phyloP scores from a whole-genome alignment of 1,139 yeast species.

The Debaryomyces singareniensis region DNA sequence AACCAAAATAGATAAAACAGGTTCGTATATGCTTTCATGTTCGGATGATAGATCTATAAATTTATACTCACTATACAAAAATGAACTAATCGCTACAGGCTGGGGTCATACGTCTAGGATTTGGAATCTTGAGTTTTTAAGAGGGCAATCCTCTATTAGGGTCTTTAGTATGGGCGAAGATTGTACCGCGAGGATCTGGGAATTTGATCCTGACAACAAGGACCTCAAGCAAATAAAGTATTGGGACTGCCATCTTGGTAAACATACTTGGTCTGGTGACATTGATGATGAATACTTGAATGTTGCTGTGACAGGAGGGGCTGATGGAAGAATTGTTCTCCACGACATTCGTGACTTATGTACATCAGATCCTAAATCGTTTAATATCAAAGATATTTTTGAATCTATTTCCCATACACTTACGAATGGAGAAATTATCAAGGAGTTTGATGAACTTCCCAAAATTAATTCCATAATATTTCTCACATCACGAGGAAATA shows the following conservation, averaged over 20 bases:
- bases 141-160: slow-evolving; percentile 27
- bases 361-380: slow-evolving; percentile 11
- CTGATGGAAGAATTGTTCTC: slow-evolving; percentile 73
- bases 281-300: slow-evolving; percentile 34
- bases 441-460: slow-evolving; percentile 48
- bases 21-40: slow-evolving; percentile 62
- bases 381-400: slow-evolving; percentile 27
- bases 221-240: slow-evolving; percentile 23
- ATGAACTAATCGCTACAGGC: slow-evolving; percentile 62
- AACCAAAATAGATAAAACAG: slow-evolving; percentile 55
- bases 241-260: slow-evolving; percentile 67
- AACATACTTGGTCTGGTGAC: slow-evolving; percentile 84
- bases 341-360: slow-evolving; percentile 38
- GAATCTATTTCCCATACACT: slow-evolving; percentile 18
- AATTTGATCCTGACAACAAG: slow-evolving; percentile 20
- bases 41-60: slow-evolving; percentile 91
- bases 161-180: slow-evolving; percentile 79
- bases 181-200: slow-evolving; percentile 82
- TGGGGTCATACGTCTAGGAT: slow-evolving; percentile 98
- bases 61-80: slow-evolving; percentile 57
- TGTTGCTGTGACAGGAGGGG: slow-evolving; percentile 75
- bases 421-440: slow-evolving; percentile 50
- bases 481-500: slow-evolving; percentile 59
- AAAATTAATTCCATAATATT: slow-evolving; percentile 36
- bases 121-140: slow-evolving; percentile 69